Base-by-base conservation (phyloP, 1,284 basidiomycete genomes). In the Phellinidium pouzarii region DNA sequence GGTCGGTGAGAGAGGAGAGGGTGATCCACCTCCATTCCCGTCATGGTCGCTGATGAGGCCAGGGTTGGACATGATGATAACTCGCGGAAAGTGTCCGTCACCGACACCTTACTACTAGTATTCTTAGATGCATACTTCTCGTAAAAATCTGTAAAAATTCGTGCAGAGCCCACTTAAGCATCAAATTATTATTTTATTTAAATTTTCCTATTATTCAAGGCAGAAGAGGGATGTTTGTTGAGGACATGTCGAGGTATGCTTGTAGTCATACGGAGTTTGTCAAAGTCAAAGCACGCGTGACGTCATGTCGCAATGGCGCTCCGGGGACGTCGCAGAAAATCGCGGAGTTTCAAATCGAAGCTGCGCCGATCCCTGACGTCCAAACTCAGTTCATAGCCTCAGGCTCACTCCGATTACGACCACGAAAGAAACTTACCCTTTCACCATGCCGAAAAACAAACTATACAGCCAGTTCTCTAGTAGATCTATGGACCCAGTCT, bases 401-500 rank as follows among this genome's bases (percentile, higher is more conserved):
- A 31, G n/a, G n/a, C n/a, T n/a, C n/a, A n/a, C n/a, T 12, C 29
- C 29, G 12, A 6, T 31, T 31, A 41, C 1, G 20, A 14, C 20
- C 8, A 25, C 20, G 17, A 11, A 26, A 5, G 25, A 17, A 17
- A 36, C 50, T 22, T 11, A 20, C 14, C 12, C 9, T 20, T 12
- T 19, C n/a, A 34, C 23, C 34, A 36, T 54, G 46, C 20, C 44
- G 11, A 26, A 19, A 8, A 34, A 40, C 4, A 23, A 22, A 2
- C 8, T 25, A 0, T 49, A 44, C 22, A 41, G 37, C 23, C 7
- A 44, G 26, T 29, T 44, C 23, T 11, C 34, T n/a, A 14, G 34
- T 8, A 44, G 26, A 19, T 27, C 41, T 4, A 22, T 54, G 42
- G 48, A 48, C 26, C 48, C 53, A 5, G 48, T 54, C 26, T 6